A percentile compares a stretch with the other conserved stretches of the same genome.
These are phyloP conservation scores for Massarina eburnea DNA, from an alignment of 2,329 filamentous ascomycete genomes.

Conservation along the genomic window DNA sequence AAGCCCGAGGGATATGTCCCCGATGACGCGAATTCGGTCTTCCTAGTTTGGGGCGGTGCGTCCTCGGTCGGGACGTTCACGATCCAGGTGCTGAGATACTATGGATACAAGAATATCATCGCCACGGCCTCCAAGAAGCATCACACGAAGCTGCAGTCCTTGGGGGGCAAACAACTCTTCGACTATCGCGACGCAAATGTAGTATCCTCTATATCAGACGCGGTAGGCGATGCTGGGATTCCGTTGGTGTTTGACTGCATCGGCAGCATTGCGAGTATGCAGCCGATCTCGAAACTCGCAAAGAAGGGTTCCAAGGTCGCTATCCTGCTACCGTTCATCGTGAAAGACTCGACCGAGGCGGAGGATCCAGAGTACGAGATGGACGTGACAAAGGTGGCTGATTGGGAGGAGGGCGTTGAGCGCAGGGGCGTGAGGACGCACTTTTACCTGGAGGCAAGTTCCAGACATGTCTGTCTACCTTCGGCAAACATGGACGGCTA, in stretches of 20 bases:
- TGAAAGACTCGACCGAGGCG: slow-evolving; percentile 53
- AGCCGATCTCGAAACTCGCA: slow-evolving; percentile 53
- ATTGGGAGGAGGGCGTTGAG: slow-evolving; percentile 58
- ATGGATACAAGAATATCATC: slow-evolving; percentile 45
- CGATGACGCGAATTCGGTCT: slow-evolving; percentile 27
- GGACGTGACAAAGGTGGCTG: slow-evolving; percentile 49
- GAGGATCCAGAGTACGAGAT: slow-evolving; percentile 57
- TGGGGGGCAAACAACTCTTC: slow-evolving; percentile 45
- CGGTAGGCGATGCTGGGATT: slow-evolving; percentile 19
- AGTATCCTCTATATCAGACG: slow-evolving; percentile 30
- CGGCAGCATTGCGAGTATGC: slow-evolving; percentile 32
- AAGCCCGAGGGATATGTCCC: slow-evolving; percentile 47
- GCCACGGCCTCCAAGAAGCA: slow-evolving; percentile 43
- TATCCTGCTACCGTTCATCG: slow-evolving; percentile 62
- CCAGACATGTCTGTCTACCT: too few species aligned
- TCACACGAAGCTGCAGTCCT: slow-evolving; percentile 38
- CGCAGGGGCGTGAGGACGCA: slow-evolving; percentile 59
- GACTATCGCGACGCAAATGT: slow-evolving; percentile 43
- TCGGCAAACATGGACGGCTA: not conserved
- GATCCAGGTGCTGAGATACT: slow-evolving; percentile 46
- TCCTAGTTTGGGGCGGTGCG: slow-evolving; percentile 50
- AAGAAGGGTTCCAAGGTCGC: slow-evolving; percentile 55
- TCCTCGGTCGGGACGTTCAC: slow-evolving; percentile 47
- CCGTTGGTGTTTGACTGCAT: slow-evolving; percentile 36
- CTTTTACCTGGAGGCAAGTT: slow-evolving; percentile 53